Evolutionary conservation across 2,329 filamentous ascomycete genomes (phyloP).

Genomic region (Pseudogymnoascus sp.): DNA sequence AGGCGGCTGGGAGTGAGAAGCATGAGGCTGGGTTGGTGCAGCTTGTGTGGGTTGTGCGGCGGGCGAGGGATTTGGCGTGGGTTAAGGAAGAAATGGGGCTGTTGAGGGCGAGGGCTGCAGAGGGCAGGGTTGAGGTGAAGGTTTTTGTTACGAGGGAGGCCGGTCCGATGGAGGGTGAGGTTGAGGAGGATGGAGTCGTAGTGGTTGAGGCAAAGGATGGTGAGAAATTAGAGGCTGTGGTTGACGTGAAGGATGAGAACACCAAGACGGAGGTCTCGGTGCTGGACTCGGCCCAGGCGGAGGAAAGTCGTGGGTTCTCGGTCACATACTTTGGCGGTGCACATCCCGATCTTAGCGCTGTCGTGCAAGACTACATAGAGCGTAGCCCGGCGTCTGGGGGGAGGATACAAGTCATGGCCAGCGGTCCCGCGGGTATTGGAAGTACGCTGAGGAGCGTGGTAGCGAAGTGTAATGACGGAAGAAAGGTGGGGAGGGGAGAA

Average conservation of each 20-base stretch:
- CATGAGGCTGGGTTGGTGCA: constrained; percentile 37
- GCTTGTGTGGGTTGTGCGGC: constrained; percentile 60
- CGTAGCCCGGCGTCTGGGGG: constrained; percentile 38
- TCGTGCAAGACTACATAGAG: constrained; percentile 45
- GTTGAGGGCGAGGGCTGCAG: background rate
- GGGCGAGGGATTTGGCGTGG: constrained; percentile 51
- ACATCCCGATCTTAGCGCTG: constrained; percentile 41
- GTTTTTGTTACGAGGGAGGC: background rate
- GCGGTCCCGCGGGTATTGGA: constrained; percentile 55
- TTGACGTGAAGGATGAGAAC: constrained; percentile 12
- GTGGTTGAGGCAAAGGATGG: background rate
- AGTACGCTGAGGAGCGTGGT: constrained; percentile 50
- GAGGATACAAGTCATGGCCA: constrained; percentile 51
- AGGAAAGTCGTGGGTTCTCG: constrained; percentile 13
- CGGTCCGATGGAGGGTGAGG: background rate
- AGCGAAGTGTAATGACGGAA: constrained; percentile 46
- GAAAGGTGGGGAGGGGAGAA: constrained; percentile 52
- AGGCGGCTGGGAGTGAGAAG: constrained; percentile 17
- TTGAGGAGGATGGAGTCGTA: background rate
- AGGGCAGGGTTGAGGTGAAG: background rate
- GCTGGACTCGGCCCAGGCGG: background rate
- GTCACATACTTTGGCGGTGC: constrained; percentile 20
- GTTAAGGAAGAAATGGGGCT: constrained; percentile 43
- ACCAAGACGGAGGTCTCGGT: constrained; percentile 25
- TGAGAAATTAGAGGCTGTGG: constrained; percentile 25